phyloP scores from a whole-genome alignment of 202 grass and related monocot genomes.

The Musa balbisiana region DNA sequence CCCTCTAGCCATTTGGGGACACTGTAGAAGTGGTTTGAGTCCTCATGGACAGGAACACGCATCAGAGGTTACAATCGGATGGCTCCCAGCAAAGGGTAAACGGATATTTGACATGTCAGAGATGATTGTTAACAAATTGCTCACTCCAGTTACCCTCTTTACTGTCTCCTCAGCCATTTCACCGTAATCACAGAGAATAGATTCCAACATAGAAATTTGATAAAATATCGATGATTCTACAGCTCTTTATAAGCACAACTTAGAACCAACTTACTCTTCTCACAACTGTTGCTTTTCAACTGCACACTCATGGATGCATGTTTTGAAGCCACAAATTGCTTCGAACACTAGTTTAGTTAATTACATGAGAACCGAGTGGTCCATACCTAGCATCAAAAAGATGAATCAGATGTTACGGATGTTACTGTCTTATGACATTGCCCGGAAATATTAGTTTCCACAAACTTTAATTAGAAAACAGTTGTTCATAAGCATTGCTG shows the following conservation, averaged over 20 bases:
- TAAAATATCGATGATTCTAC: neutral
- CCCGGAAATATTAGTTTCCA: too few species aligned
- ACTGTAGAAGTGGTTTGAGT: constrained; percentile 21
- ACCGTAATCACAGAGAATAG: constrained; percentile 29
- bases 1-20: neutral
- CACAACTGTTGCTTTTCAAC: too few species aligned
- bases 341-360: too few species aligned
- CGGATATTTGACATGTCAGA: constrained; percentile 50
- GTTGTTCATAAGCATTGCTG: too few species aligned
- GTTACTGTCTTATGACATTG: too few species aligned
- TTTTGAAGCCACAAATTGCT: too few species aligned
- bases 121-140: constrained; percentile 8
- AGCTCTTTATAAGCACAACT: neutral
- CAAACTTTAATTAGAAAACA: too few species aligned
- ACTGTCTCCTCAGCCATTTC: constrained; percentile 71
- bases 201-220: neutral
- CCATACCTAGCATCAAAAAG: too few species aligned
- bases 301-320: too few species aligned
- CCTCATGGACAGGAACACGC: constrained; percentile 26
- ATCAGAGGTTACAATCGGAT: constrained; percentile 7
- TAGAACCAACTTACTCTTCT: too few species aligned
- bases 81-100: constrained; percentile 48
- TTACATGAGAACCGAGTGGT: too few species aligned
- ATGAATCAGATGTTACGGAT: too few species aligned
- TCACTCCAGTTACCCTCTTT: constrained; percentile 36